Conservation (phyloP, 352 stramenopile genomes). For the Phytophthora tentaculata region DNA sequence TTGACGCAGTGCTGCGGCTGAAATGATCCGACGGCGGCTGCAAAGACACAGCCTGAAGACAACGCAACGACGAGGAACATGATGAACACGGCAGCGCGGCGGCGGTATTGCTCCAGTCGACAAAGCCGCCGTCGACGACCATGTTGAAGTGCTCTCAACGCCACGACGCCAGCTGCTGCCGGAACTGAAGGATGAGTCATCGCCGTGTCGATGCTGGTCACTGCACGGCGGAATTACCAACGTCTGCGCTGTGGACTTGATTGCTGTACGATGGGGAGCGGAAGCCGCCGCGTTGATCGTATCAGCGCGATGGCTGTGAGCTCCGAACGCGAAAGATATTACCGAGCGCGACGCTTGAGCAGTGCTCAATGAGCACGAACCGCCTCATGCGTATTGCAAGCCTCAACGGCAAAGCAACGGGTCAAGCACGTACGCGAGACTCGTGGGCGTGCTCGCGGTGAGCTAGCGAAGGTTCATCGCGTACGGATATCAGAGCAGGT, state of each 20-base stretch:
- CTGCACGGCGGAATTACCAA: too few relatives aligned
- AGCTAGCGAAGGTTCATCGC: slow-evolving; percentile 5
- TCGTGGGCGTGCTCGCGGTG: neutral
- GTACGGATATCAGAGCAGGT: neutral
- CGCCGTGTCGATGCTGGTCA: neutral
- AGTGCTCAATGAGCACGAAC: too few relatives aligned
- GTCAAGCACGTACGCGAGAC: slow-evolving; percentile 8
- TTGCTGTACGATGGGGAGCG: too few relatives aligned
- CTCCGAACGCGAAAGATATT: neutral
- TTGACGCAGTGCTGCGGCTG: slow-evolving; percentile 49
- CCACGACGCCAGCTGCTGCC: neutral
- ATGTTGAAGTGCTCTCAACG: neutral
- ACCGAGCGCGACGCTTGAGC: neutral
- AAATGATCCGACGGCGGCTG: slow-evolving; percentile 42
- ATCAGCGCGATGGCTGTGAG: neutral
- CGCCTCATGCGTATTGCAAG: neutral
- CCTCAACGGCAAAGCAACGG: neutral
- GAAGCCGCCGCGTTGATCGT: neutral
- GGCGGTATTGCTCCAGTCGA: slow-evolving; percentile 12
- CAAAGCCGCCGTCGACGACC: slow-evolving; percentile 1
- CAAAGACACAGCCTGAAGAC: slow-evolving; percentile 6
- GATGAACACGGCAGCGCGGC: slow-evolving; percentile 6
- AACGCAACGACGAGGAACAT: slow-evolving; percentile 15
- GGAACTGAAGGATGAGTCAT: slow-evolving; percentile 16
- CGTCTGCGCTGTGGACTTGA: too few relatives aligned